A percentile compares a stretch with the other conserved stretches of the same genome.
Conservation (phyloP, 257 asterid species). For the Fraxinus excelsior region DNA sequence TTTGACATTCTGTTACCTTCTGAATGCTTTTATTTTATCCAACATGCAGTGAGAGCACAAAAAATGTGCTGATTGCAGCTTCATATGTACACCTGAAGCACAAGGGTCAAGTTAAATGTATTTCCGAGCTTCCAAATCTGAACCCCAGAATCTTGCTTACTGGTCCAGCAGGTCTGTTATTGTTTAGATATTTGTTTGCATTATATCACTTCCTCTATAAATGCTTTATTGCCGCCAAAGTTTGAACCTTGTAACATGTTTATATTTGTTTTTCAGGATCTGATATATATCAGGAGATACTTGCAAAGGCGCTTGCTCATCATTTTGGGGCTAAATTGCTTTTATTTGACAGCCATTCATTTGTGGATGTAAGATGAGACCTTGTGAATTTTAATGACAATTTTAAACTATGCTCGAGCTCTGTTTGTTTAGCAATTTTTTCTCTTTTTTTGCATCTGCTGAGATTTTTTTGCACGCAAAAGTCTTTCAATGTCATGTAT, state of each 20-base stretch:
- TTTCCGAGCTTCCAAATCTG: constrained; percentile 77
- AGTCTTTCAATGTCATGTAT: constrained; percentile 9
- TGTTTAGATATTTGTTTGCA: constrained; percentile 6
- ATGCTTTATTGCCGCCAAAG: constrained; percentile 23
- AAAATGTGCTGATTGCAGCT: constrained; percentile 78
- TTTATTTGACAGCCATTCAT: constrained; percentile 68
- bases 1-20: constrained; percentile 11
- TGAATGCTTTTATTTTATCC: constrained; percentile 24
- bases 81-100: constrained; percentile 80
- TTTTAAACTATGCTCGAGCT: background rate
- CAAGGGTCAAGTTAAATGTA: constrained; percentile 61
- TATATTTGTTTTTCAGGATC: constrained; percentile 62
- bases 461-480: constrained; percentile 9
- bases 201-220: background rate
- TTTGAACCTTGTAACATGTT: constrained; percentile 17
- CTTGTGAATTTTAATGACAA: background rate
- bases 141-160: constrained; percentile 86
- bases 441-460: background rate
- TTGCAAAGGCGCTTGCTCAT: constrained; percentile 87
- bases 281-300: constrained; percentile 87
- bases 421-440: background rate
- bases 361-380: constrained; percentile 64
- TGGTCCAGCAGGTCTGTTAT: constrained; percentile 83
- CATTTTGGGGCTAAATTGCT: constrained; percentile 87
- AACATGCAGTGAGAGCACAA: constrained; percentile 83